Base-by-base conservation (phyloP, 2,329 filamentous ascomycete genomes). In the Aspergillus cejpii region DNA sequence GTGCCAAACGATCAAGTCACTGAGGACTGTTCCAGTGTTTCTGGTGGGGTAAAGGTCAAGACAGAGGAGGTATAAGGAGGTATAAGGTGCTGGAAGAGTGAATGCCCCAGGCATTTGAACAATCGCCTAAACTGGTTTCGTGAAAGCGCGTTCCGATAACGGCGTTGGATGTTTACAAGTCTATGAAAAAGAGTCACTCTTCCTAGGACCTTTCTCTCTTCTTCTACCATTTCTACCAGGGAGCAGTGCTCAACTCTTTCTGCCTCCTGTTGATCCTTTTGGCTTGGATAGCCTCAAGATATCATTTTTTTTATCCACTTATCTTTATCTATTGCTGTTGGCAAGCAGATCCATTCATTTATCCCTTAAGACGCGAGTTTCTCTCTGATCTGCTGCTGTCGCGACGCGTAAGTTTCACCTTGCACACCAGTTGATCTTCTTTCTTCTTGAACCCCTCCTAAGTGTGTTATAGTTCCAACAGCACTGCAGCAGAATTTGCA, bases 11-110 rank as follows among this genome's bases (percentile, higher is more conserved):
- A 26, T 41, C 20, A 8, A 21, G n/a, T 39, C 6, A 48, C 48
- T 23, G 43, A 45, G 15, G 43, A 47, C 17, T 37, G 34, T 28
- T 43, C 14, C n/a, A n/a, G n/a, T 5, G n/a, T 28, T 17, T 37
- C 8, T 17, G 44, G 33, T 7, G 53, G 47, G 12, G 45, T 52
- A 21, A 57, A 57, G 43, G 55, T 58, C 21, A 54, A 65, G 49
- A 49, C 40, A 39, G 57, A 63, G 47, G 57, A 58, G 27, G 56
- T 48, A 23, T 38, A 14, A 63, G 47, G 57, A 58, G 27, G 56
- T 48, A 23, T 38, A 14, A 28, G 24, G 37, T 12, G 31, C 31
- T 11, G 14, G 3, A 11, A 15, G 15, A 10, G 31, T 43, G 44
- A 48, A 17, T 50, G 47, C 50, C 44, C 49, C 40, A 47, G 44